A percentile compares a stretch with the other conserved stretches of the same genome.
phyloP scores from a whole-genome alignment of 306 rosid genomes.

The Coriaria nepalensis region DNA sequence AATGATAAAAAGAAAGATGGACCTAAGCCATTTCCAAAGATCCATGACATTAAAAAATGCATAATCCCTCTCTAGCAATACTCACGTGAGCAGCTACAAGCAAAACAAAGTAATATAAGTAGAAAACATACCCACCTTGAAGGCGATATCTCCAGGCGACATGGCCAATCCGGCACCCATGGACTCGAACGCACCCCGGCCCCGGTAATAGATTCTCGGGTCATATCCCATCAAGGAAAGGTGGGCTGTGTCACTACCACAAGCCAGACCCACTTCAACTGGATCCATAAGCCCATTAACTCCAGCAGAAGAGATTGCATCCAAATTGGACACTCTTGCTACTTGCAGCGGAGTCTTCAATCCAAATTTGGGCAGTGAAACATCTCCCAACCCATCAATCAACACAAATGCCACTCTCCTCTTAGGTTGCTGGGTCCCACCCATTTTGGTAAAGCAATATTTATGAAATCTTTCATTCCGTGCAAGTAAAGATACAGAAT shows the following conservation, averaged over 20 bases:
- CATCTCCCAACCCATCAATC: slow-evolving; percentile 92
- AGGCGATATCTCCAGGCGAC: slow-evolving; percentile 98
- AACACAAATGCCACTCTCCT: slow-evolving; percentile 90
- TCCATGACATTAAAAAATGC: too few species aligned
- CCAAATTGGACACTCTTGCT: slow-evolving; percentile 67
- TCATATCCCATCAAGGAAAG: slow-evolving; percentile 85
- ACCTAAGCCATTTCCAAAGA: too few species aligned
- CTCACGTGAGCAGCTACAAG: too few species aligned
- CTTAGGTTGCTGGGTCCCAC: slow-evolving; percentile 38
- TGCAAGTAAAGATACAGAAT: too few species aligned
- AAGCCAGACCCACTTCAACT: slow-evolving; percentile 92
- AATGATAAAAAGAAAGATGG: too few species aligned
- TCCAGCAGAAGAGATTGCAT: slow-evolving; percentile 81
- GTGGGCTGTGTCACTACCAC: slow-evolving; percentile 98
- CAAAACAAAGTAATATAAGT: too few species aligned
- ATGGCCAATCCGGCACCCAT: slow-evolving; percentile 99
- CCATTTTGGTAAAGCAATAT: slow-evolving; percentile 22
- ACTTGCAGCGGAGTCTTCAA: slow-evolving; percentile 80
- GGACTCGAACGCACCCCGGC: slow-evolving; percentile 95
- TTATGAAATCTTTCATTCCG: too few species aligned
- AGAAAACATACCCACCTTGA: slow-evolving; percentile 39
- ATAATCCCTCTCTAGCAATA: too few species aligned
- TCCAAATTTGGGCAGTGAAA: slow-evolving; percentile 70
- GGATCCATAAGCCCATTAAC: slow-evolving; percentile 94
- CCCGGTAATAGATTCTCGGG: slow-evolving; percentile 81